These are phyloP conservation scores for Brassica balearica DNA, from an alignment of 441 rosid genomes.

Conservation along the genomic window DNA sequence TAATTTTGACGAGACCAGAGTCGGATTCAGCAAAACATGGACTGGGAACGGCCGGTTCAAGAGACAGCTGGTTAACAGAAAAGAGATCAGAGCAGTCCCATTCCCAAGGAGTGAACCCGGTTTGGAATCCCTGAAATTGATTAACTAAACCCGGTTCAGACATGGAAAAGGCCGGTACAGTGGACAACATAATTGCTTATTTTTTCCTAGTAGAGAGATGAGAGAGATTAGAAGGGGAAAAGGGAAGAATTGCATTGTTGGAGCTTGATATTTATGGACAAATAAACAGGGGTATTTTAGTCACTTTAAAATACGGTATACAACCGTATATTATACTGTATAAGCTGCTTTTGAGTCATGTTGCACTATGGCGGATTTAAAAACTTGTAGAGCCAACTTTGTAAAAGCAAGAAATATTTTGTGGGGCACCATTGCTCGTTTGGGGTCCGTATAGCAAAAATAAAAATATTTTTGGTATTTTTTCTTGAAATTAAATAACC, in stretches of 20 bases:
- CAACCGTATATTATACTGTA: slow-evolving; percentile 25
- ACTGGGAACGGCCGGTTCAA: slow-evolving; percentile 46
- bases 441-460: slow-evolving; percentile 17
- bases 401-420: slow-evolving; percentile 40
- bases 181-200: slow-evolving; percentile 55
- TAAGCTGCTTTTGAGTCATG: slow-evolving; percentile 57
- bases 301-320: slow-evolving; percentile 32
- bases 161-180: slow-evolving; percentile 51
- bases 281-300: slow-evolving; percentile 40
- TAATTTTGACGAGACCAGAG: slow-evolving; percentile 45
- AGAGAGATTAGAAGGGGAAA: slow-evolving; percentile 68
- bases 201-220: slow-evolving; percentile 39
- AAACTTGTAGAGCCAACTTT: slow-evolving; percentile 30
- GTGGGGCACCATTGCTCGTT: slow-evolving; percentile 32
- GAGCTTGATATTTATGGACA: slow-evolving; percentile 68
- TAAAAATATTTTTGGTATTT: background rate
- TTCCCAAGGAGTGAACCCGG: slow-evolving; percentile 71
- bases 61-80: slow-evolving; percentile 25
- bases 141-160: slow-evolving; percentile 48
- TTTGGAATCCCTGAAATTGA: slow-evolving; percentile 53
- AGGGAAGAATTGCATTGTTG: slow-evolving; percentile 87
- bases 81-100: slow-evolving; percentile 59
- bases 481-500: background rate
- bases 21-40: slow-evolving; percentile 46
- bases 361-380: slow-evolving; percentile 53